These are phyloP conservation scores for Effrenium voratum DNA, from an alignment of 73 alveolate species.

Conservation along the genomic window DNA sequence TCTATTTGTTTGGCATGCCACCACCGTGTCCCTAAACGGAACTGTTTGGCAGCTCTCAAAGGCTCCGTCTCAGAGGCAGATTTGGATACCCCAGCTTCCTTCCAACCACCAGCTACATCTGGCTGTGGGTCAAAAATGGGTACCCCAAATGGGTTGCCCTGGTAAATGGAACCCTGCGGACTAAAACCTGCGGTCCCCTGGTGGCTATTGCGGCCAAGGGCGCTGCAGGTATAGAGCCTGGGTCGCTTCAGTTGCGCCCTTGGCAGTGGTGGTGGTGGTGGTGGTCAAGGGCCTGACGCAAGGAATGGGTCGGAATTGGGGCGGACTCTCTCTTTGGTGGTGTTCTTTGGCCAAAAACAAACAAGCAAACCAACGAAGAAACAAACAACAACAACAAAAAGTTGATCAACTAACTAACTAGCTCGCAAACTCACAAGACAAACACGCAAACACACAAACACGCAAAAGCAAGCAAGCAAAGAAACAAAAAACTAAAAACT, in stretches of 20 bases:
- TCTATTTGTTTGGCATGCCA: no score
- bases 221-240: not conserved
- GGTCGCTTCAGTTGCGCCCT: slow-evolving; percentile 44
- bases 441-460: no score
- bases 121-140: not conserved
- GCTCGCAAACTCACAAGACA: no score
- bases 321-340: no score
- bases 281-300: slow-evolving; percentile 54
- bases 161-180: not conserved
- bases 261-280: slow-evolving; percentile 57
- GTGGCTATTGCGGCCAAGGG: not conserved
- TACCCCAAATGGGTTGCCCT: not conserved
- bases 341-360: no score
- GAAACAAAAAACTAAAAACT: no score
- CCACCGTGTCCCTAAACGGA: no score
- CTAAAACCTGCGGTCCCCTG: not conserved
- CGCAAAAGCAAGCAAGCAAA: no score
- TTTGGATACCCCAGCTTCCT: not conserved
- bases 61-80: not conserved
- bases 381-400: no score
- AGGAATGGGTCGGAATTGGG: no score
- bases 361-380: no score
- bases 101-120: not conserved
- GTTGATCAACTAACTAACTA: no score
- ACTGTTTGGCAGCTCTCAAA: not conserved